These are phyloP conservation scores for Chara braunii DNA, from an alignment of 139 green algal genomes.

Conservation along the genomic window DNA sequence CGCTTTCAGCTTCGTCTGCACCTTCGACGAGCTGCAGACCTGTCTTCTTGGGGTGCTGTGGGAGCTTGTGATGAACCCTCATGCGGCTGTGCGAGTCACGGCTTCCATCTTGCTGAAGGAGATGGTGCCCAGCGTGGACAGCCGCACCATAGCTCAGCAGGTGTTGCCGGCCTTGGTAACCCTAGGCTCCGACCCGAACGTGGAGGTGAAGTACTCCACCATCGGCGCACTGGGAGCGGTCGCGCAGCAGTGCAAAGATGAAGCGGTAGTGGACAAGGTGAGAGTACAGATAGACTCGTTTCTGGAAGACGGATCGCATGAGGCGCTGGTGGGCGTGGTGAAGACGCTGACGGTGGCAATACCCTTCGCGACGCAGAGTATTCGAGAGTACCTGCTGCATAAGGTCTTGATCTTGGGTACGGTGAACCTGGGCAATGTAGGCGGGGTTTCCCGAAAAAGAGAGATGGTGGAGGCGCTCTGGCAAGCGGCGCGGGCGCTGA, in stretches of 20 bases:
- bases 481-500: too few species aligned
- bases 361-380: conserved; percentile 2
- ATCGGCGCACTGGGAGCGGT: conserved; percentile 35
- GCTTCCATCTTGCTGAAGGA: conserved; percentile 22
- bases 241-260: conserved; percentile 32
- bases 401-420: neutral
- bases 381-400: conserved; percentile 27
- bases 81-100: conserved; percentile 10
- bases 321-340: conserved; percentile 28
- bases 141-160: conserved; percentile 12
- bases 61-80: conserved; percentile 35
- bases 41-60: conserved; percentile 24
- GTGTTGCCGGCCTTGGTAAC: conserved; percentile 28
- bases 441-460: too few species aligned
- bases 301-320: conserved; percentile 35
- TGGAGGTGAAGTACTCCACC: conserved; percentile 38
- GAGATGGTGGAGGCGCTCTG: too few species aligned
- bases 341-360: conserved; percentile 23
- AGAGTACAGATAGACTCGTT: conserved; percentile 36
- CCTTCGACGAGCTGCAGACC: conserved; percentile 21
- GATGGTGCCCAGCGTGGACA: conserved; percentile 23
- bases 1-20: conserved; percentile 27
- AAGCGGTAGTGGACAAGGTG: conserved; percentile 37
- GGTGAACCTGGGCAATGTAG: too few species aligned
- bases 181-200: conserved; percentile 29